Evolutionary conservation across 805 yeast genomes (phyloP).

Genomic region (Candida maris): DNA sequence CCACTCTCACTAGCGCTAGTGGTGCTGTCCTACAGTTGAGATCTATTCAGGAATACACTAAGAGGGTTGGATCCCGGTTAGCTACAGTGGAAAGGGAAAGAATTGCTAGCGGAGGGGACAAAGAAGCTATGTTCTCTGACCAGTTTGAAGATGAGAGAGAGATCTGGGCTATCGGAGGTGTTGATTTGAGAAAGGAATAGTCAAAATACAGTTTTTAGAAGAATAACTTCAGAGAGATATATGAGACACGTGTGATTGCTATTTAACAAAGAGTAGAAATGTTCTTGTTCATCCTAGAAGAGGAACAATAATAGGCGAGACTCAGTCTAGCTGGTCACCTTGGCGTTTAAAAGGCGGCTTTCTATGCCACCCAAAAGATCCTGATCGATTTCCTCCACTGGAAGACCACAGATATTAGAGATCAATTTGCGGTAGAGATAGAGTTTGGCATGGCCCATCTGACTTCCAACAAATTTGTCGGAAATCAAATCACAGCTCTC

Average conservation of each 20-base stretch:
- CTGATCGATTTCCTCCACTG: constrained; percentile 72
- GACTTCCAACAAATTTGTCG: constrained; percentile 11
- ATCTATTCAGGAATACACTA: constrained; percentile 83
- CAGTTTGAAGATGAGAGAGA: constrained; percentile 82
- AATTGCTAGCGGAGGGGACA: constrained; percentile 86
- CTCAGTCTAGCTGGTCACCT: too few relatives aligned
- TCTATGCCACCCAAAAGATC: constrained; percentile 79
- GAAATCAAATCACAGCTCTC: constrained; percentile 4
- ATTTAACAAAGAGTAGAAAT: too few relatives aligned
- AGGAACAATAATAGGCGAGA: too few relatives aligned
- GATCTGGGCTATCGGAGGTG: constrained; percentile 84
- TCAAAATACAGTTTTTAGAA: neutral
- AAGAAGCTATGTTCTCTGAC: constrained; percentile 78
- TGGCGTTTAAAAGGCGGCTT: constrained; percentile 31
- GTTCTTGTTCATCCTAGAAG: too few relatives aligned
- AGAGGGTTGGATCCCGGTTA: constrained; percentile 82
- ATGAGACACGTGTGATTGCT: too few relatives aligned
- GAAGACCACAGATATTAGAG: constrained; percentile 71
- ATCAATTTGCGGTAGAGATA: constrained; percentile 61
- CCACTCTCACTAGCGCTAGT: constrained; percentile 38
- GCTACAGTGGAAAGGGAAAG: constrained; percentile 87
- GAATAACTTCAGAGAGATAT: too few relatives aligned
- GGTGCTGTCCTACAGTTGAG: constrained; percentile 55
- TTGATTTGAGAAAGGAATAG: constrained; percentile 38
- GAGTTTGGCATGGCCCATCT: constrained; percentile 41